Evolutionary conservation across 2,329 filamentous ascomycete genomes (phyloP).

Genomic region (Pseudohalonectria lignicola): DNA sequence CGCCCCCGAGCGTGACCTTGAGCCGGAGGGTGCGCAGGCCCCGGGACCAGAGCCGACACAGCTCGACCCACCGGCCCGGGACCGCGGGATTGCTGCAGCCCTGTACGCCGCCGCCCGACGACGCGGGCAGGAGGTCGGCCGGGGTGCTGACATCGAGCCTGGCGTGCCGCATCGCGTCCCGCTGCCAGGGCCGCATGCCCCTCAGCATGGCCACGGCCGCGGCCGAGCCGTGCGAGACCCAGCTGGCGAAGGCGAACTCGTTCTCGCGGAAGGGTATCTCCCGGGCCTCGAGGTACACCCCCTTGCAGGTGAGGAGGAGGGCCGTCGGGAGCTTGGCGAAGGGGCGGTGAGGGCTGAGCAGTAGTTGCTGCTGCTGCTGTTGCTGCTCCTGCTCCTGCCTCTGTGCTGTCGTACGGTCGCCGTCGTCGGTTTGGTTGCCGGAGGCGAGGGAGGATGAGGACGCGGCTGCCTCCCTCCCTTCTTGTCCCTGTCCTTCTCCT

Average conservation of each 20-base stretch:
- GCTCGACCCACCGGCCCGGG: conserved; percentile 18
- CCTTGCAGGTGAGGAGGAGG: conserved; percentile 24
- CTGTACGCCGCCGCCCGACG: too few species aligned
- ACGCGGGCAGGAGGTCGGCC: conserved; percentile 18
- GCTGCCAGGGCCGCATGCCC: conserved; percentile 28
- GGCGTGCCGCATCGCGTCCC: conserved; percentile 23
- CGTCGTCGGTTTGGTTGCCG: neutral
- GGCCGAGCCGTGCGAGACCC: conserved; percentile 32
- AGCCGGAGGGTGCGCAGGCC: conserved; percentile 19
- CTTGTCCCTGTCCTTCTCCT: too few species aligned
- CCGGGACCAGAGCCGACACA: conserved; percentile 22
- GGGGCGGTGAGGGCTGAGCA: conserved; percentile 22
- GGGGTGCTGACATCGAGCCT: conserved; percentile 27
- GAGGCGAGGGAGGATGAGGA: neutral
- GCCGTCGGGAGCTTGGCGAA: conserved; percentile 26
- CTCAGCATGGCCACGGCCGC: conserved; percentile 25
- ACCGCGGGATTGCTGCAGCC: neutral
- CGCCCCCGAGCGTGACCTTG: neutral
- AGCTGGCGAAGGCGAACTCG: conserved; percentile 34
- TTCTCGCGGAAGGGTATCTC: conserved; percentile 27
- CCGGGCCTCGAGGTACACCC: conserved; percentile 30
- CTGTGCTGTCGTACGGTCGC: neutral
- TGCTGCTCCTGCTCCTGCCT: neutral
- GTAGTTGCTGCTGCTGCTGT: neutral
- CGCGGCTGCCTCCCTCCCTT: neutral